These are phyloP conservation scores for Globisporangium emineosum DNA, from an alignment of 352 stramenopile genomes.

Conservation along the genomic window DNA sequence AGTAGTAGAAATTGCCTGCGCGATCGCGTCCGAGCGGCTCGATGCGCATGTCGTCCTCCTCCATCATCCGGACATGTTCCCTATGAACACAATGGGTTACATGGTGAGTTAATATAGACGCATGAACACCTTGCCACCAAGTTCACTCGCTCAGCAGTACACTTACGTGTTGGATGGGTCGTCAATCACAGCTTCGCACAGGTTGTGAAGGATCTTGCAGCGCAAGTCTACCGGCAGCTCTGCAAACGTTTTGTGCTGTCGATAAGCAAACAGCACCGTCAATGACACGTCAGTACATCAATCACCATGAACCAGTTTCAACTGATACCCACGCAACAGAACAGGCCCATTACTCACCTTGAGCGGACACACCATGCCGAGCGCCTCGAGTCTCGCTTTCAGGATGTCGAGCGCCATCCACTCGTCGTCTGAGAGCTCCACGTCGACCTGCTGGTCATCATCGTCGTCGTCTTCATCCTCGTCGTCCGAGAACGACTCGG, in stretches of 20 bases:
- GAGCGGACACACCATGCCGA: slow-evolving; percentile 51
- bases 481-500: slow-evolving; percentile 60
- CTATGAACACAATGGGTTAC: slow-evolving; percentile 21
- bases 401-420: slow-evolving; percentile 67
- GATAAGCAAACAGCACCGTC: background rate
- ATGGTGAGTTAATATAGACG: no score
- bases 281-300: background rate
- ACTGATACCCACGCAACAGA: background rate
- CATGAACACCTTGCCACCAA: no score
- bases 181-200: slow-evolving; percentile 81
- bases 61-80: slow-evolving; percentile 84
- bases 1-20: slow-evolving; percentile 74
- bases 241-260: slow-evolving; percentile 69
- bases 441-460: slow-evolving; percentile 51
- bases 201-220: slow-evolving; percentile 79
- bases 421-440: slow-evolving; percentile 78
- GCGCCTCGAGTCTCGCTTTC: slow-evolving; percentile 46
- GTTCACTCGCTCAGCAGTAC: no score
- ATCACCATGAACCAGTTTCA: background rate
- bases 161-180: slow-evolving; percentile 67
- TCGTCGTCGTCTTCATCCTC: slow-evolving; percentile 43
- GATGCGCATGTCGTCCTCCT: slow-evolving; percentile 80
- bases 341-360: slow-evolving; percentile 29
- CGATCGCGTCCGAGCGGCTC: slow-evolving; percentile 74
- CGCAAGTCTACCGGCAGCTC: slow-evolving; percentile 67